Evolutionary conservation across 1,139 yeast genomes (phyloP).

Genomic region (Hansenula lynferdii): DNA sequence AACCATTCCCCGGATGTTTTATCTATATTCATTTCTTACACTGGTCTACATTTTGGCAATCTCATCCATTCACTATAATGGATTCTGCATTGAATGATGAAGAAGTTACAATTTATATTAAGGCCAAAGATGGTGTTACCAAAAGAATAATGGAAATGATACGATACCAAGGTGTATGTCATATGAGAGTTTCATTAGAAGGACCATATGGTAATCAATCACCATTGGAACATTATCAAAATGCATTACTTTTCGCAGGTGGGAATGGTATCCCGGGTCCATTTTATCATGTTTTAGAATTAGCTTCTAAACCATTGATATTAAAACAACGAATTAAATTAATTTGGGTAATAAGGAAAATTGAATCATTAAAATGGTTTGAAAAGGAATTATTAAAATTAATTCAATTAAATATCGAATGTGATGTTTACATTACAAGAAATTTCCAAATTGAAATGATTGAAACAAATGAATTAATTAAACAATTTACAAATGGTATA

Average conservation of each 20-base stretch:
- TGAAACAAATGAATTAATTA: conserved; percentile 3
- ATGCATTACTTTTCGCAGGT: conserved; percentile 52
- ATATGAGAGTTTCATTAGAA: conserved; percentile 39
- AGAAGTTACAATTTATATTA: conserved; percentile 36
- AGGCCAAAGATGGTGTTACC: conserved; percentile 44
- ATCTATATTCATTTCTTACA: conserved; percentile 35
- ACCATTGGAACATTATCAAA: conserved; percentile 50
- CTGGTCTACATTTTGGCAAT: conserved; percentile 46
- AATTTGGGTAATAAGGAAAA: conserved; percentile 44
- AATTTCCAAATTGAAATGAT: conserved; percentile 6
- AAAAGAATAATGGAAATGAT: conserved; percentile 28
- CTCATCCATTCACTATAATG: conserved; percentile 48
- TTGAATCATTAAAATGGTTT: conserved; percentile 47
- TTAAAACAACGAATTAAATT: conserved; percentile 29
- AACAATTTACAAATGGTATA: conserved; percentile 8
- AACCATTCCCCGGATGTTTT: conserved; percentile 31
- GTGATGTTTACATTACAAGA: conserved; percentile 21
- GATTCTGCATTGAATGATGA: conserved; percentile 29
- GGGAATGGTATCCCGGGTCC: conserved; percentile 73
- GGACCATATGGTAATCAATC: conserved; percentile 58
- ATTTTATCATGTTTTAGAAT: conserved; percentile 28
- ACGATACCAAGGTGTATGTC: conserved; percentile 10
- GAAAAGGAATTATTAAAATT: conserved; percentile 34
- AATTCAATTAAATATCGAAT: conserved; percentile 20
- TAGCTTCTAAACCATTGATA: conserved; percentile 10